Evolutionary conservation across 768 basidiomycete species (phyloP), one percentile per base, ranked within the genome.

Genomic region (Omphalotus guepiniiformis): DNA sequence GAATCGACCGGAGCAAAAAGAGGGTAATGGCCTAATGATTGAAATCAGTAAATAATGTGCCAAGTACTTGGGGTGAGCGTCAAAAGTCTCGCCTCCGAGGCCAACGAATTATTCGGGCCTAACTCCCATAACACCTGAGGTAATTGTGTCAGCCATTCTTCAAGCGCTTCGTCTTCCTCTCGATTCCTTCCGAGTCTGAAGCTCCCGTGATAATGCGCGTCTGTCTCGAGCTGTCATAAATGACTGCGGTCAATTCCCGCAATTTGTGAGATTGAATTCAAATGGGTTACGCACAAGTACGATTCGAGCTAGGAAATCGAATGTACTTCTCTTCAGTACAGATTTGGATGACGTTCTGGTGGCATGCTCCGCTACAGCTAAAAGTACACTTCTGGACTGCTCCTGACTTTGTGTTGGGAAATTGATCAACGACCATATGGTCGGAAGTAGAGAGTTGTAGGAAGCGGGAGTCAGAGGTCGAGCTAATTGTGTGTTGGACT

Each of bases 41-140:
- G n/a, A n/a, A n/a, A n/a, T n/a, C n/a, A n/a, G n/a, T n/a, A n/a
- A n/a, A n/a, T n/a, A n/a, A n/a, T n/a, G n/a, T n/a, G n/a, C n/a
- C n/a, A n/a, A n/a, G n/a, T n/a, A n/a, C n/a, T n/a, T n/a, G n/a
- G n/a, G n/a, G n/a, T n/a, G n/a, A n/a, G n/a, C n/a, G n/a, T n/a
- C n/a, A 27, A 12, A 39, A 49, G 8, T 35, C 71, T 53, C 42
- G 88, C 91, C 76, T 88, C 81, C 0, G 83, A 82, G 3, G 75
- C 66, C 1, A 63, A 54, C 15, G 75, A 59, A 58, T 89, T 78
- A 44, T 64, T 76, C 8, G 63, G 64, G 3, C 85, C 85, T 8
- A 87, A 63, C 62, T 97, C 93, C 94, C 94, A 97, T 3, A 97
- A 69, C 5, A 75, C 74, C 63, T 80, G 85, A 0, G 93, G 91